A percentile compares a stretch with the other conserved stretches of the same genome.
Conservation (phyloP, 192 early-diverging fungal genomes). For the Gigaspora rosea region DNA sequence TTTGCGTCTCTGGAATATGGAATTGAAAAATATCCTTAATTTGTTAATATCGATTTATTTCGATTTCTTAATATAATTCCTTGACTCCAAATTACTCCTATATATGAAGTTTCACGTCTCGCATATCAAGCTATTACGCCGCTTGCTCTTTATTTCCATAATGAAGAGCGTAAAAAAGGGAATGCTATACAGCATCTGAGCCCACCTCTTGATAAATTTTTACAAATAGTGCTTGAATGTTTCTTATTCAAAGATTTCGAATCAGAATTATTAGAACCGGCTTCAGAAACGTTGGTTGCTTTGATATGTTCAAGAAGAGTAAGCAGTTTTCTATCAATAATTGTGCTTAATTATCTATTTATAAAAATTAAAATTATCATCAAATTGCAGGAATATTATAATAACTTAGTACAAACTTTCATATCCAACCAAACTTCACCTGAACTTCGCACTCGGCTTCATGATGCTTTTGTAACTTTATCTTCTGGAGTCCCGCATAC, state of each 20-base stretch:
- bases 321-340: background rate
- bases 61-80: background rate
- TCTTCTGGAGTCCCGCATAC: constrained; percentile 47
- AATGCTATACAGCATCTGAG: constrained; percentile 31
- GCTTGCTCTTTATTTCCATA: constrained; percentile 57
- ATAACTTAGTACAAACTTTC: constrained; percentile 53
- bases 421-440: constrained; percentile 48
- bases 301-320: constrained; percentile 56
- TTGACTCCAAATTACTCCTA: constrained; percentile 11
- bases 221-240: constrained; percentile 55
- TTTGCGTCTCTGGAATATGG: constrained; percentile 66
- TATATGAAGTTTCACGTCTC: constrained; percentile 52
- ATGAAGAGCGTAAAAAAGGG: constrained; percentile 40
- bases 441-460: constrained; percentile 45
- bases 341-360: too few species aligned
- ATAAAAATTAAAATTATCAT: background rate
- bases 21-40: constrained; percentile 54
- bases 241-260: constrained; percentile 69
- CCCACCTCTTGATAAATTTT: constrained; percentile 50
- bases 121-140: constrained; percentile 67
- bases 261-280: constrained; percentile 59
- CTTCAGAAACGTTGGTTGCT: constrained; percentile 58
- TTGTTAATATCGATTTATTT: background rate
- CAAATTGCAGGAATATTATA: constrained; percentile 47
- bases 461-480: constrained; percentile 48